These are phyloP conservation scores for Monosporozyma solicola DNA, from an alignment of 805 yeast genomes.

Conservation along the genomic window DNA sequence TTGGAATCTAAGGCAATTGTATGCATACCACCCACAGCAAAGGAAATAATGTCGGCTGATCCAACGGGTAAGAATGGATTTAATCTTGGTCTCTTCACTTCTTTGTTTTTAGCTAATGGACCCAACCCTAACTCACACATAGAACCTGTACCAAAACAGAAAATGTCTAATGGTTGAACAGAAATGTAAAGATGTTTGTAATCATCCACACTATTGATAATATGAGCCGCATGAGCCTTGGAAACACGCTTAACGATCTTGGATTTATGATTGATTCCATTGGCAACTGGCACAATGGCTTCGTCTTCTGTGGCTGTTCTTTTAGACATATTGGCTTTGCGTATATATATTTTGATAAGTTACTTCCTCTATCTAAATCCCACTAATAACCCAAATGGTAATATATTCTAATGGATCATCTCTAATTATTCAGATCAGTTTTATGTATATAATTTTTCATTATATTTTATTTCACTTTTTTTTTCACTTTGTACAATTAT, in stretches of 20 bases:
- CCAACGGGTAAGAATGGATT: slow-evolving; percentile 65
- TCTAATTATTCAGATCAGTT: not conserved
- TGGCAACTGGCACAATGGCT: not conserved
- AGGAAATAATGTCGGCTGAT: slow-evolving; percentile 63
- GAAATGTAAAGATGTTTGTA: slow-evolving; percentile 26
- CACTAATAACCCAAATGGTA: not conserved
- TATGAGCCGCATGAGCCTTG: slow-evolving; percentile 14
- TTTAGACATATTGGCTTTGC: slow-evolving; percentile 14
- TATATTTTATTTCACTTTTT: not conserved
- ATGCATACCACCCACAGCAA: slow-evolving; percentile 97
- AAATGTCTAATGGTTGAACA: slow-evolving; percentile 53
- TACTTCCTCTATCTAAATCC: not conserved
- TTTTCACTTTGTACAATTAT: not conserved
- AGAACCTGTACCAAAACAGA: slow-evolving; percentile 93
- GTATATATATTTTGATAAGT: not conserved
- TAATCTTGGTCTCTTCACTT: slow-evolving; percentile 91
- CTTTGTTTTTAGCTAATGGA: slow-evolving; percentile 82
- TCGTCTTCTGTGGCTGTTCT: slow-evolving; percentile 11
- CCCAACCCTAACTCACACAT: slow-evolving; percentile 99
- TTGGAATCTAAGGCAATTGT: slow-evolving; percentile 68
- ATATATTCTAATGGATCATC: not conserved
- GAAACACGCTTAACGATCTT: slow-evolving; percentile 11
- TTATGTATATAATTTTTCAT: not conserved
- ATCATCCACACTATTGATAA: slow-evolving; percentile 29
- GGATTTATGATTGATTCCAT: not conserved